These are phyloP conservation scores for Fusarium liriodendri DNA, from an alignment of 2,329 filamentous ascomycete species.

Conservation along the genomic window DNA sequence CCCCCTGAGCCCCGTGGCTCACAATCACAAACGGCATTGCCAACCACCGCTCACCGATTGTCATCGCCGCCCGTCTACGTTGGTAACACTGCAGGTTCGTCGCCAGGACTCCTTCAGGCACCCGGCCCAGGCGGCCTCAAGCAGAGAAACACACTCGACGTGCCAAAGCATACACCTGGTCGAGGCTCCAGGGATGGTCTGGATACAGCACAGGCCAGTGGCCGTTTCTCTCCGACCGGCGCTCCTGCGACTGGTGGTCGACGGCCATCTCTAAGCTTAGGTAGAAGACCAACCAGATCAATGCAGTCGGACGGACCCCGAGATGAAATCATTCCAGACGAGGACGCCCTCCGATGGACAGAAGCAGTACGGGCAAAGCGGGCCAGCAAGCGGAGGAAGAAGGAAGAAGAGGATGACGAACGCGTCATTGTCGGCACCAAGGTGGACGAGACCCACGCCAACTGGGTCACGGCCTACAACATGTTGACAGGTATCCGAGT, in stretches of 20 bases:
- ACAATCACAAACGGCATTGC: conserved; percentile 25
- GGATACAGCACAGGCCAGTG: conserved; percentile 75
- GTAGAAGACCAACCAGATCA: conserved; percentile 83
- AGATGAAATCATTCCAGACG: conserved; percentile 87
- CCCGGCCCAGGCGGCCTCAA: conserved; percentile 66
- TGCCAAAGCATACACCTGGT: conserved; percentile 75
- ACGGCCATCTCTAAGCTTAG: conserved; percentile 85
- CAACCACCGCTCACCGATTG: conserved; percentile 64
- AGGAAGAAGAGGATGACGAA: conserved; percentile 91
- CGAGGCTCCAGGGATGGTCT: conserved; percentile 79
- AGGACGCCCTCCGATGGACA: conserved; percentile 91
- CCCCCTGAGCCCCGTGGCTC: conserved; percentile 30
- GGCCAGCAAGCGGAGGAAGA: conserved; percentile 84
- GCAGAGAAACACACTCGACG: conserved; percentile 89
- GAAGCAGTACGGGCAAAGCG: conserved; percentile 93
- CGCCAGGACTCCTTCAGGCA: conserved; percentile 65
- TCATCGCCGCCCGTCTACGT: conserved; percentile 73
- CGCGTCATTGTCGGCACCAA: conserved; percentile 96
- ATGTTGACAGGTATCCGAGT: conserved; percentile 99
- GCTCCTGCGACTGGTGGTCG: conserved; percentile 66
- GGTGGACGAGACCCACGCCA: conserved; percentile 96
- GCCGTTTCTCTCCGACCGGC: conserved; percentile 81
- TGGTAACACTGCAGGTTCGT: conserved; percentile 54
- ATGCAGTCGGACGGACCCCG: conserved; percentile 85
- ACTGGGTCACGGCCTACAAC: conserved; percentile 98